Percentiles rank a stretch among this genome's conserved stretches.
phyloP scores from a whole-genome alignment of 2,329 filamentous ascomycete species.

The Hypoxylon sp. region DNA sequence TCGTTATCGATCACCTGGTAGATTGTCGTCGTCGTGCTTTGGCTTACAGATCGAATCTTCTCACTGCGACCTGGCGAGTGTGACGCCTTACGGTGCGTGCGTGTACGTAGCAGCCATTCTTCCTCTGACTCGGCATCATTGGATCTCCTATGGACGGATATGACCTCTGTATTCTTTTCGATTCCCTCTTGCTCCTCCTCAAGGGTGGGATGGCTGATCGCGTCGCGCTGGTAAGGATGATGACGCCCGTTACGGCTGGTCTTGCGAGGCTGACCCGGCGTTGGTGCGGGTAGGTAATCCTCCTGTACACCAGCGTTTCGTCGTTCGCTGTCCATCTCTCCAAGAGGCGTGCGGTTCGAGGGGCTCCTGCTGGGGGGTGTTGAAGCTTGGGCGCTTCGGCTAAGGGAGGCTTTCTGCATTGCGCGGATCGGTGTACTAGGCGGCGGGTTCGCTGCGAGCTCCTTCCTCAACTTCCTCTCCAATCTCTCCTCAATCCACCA shows the following conservation, averaged over 20 bases:
- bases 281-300: conserved; percentile 93
- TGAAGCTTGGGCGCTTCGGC: conserved; percentile 75
- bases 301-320: conserved; percentile 78
- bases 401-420: conserved; percentile 68
- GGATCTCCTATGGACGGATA: conserved; percentile 71
- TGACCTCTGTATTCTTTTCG: conserved; percentile 69
- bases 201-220: conserved; percentile 57
- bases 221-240: conserved; percentile 75
- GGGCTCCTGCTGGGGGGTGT: conserved; percentile 86
- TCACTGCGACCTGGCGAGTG: conserved; percentile 71
- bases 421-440: conserved; percentile 72
- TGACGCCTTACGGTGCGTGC: conserved; percentile 72
- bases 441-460: conserved; percentile 63
- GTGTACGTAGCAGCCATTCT: conserved; percentile 82
- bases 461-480: conserved; percentile 73
- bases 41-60: conserved; percentile 78
- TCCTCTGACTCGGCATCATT: conserved; percentile 80
- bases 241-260: conserved; percentile 81
- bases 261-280: conserved; percentile 95
- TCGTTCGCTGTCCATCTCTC: conserved; percentile 88
- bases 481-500: conserved; percentile 96
- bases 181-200: conserved; percentile 64
- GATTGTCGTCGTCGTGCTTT: conserved; percentile 78
- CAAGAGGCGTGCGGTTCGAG: conserved; percentile 85
- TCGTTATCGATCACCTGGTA: conserved; percentile 74